Conservation (phyloP, 2,329 filamentous ascomycete species). For the Fusarium temperatum region DNA sequence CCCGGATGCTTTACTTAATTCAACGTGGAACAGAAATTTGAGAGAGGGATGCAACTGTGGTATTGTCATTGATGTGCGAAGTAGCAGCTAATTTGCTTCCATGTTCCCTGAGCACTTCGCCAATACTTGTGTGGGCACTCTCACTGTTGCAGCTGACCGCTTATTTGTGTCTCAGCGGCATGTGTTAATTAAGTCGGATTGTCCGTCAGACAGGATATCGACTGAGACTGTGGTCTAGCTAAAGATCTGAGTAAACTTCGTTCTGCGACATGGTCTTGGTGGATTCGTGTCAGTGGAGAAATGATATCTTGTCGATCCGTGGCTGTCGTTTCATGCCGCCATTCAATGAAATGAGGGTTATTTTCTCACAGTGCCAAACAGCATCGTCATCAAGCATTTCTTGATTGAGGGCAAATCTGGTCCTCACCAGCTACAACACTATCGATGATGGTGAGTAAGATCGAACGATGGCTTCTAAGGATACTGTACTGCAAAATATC, state of each 20-base stretch:
- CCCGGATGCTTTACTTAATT: background rate
- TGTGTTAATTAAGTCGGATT: constrained; percentile 1
- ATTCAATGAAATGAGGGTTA: background rate
- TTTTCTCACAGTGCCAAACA: background rate
- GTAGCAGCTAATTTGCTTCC: background rate
- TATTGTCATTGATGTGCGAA: background rate
- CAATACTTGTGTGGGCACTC: background rate
- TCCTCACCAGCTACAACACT: background rate
- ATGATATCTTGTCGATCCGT: background rate
- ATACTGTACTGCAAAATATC: background rate
- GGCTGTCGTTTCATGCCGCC: background rate
- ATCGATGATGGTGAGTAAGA: background rate
- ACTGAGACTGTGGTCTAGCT: background rate
- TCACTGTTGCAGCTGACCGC: background rate
- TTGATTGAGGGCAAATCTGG: background rate
- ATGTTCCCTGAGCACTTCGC: background rate
- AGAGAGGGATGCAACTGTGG: background rate
- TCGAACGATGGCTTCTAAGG: background rate
- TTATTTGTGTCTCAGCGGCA: constrained; percentile 10
- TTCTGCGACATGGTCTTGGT: background rate
- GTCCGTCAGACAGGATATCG: constrained; percentile 2
- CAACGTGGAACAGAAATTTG: background rate
- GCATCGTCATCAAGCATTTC: background rate
- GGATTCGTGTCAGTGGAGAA: background rate
- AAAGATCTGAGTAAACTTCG: background rate